phyloP scores from a whole-genome alignment of 2,329 filamentous ascomycete genomes.

The Ustulina deusta region DNA sequence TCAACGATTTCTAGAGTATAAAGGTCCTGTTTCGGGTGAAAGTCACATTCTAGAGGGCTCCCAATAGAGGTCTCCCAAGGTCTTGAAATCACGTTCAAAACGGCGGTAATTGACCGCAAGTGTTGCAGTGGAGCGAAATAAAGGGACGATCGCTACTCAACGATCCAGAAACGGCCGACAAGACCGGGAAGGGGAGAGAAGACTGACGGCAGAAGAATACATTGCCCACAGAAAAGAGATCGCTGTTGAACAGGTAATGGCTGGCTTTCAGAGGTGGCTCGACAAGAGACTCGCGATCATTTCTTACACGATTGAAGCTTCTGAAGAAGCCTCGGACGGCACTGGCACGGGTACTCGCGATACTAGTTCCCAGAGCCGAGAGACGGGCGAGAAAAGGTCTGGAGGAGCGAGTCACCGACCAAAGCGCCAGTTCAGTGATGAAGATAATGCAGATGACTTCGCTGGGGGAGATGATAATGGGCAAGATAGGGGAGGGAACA shows the following conservation, averaged over 20 bases:
- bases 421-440: conserved; percentile 48
- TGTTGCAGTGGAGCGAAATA: conserved; percentile 44
- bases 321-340: conserved; percentile 44
- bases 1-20: not conserved
- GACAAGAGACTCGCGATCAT: conserved; percentile 49
- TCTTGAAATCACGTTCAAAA: not conserved
- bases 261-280: conserved; percentile 48
- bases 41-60: not conserved
- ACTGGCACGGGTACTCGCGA: conserved; percentile 23
- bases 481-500: conserved; percentile 52
- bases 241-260: conserved; percentile 47
- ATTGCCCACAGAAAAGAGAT: conserved; percentile 46
- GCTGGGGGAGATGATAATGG: conserved; percentile 48
- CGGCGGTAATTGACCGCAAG: not conserved
- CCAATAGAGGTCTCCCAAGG: not conserved
- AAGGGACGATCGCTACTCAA: conserved; percentile 43
- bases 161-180: conserved; percentile 44
- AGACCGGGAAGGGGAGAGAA: conserved; percentile 41
- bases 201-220: conserved; percentile 48
- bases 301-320: conserved; percentile 47
- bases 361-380: conserved; percentile 23
- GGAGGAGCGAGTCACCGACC: conserved; percentile 40
- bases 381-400: conserved; percentile 32
- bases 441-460: conserved; percentile 46
- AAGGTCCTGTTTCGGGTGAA: not conserved